Conservation (phyloP, 2,329 filamentous ascomycete species). For the Microdochium paspali region DNA sequence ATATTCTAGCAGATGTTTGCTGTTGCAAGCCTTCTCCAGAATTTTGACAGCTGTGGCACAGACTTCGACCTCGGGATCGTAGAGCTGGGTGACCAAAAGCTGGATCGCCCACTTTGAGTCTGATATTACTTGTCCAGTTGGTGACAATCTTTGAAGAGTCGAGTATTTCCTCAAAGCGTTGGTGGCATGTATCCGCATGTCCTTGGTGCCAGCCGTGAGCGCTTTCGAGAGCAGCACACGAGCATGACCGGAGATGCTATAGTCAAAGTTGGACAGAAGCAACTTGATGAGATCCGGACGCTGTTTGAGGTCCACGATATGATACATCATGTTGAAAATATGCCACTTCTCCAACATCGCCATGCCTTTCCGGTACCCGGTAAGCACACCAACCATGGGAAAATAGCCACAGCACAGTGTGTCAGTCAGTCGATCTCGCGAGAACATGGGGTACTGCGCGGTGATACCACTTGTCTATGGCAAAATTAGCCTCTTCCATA, state of each 20-base stretch:
- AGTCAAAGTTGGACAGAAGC: slow-evolving; percentile 86
- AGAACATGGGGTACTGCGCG: slow-evolving; percentile 83
- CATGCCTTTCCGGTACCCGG: slow-evolving; percentile 71
- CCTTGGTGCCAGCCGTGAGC: slow-evolving; percentile 81
- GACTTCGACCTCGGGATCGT: slow-evolving; percentile 94
- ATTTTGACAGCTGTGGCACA: slow-evolving; percentile 96
- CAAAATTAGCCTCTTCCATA: slow-evolving; percentile 7
- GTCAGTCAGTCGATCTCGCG: slow-evolving; percentile 71
- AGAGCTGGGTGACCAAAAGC: slow-evolving; percentile 93
- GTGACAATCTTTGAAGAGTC: slow-evolving; percentile 36
- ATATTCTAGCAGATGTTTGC: slow-evolving; percentile 82
- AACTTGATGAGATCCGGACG: slow-evolving; percentile 86
- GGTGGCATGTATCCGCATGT: slow-evolving; percentile 85
- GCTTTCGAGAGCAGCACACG: slow-evolving; percentile 90
- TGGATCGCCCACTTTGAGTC: slow-evolving; percentile 95
- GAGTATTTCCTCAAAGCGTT: slow-evolving; percentile 83
- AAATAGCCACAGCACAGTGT: slow-evolving; percentile 92
- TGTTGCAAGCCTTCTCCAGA: slow-evolving; percentile 92
- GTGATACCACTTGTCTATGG: slow-evolving; percentile 59
- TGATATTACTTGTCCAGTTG: slow-evolving; percentile 33
- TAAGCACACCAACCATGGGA: slow-evolving; percentile 80
- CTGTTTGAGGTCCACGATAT: slow-evolving; percentile 86
- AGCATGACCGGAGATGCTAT: slow-evolving; percentile 78
- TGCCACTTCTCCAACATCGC: slow-evolving; percentile 92
- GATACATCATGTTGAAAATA: slow-evolving; percentile 99